phyloP scores from a whole-genome alignment of 2,329 filamentous ascomycete genomes.

The Hypoxylon sp. region DNA sequence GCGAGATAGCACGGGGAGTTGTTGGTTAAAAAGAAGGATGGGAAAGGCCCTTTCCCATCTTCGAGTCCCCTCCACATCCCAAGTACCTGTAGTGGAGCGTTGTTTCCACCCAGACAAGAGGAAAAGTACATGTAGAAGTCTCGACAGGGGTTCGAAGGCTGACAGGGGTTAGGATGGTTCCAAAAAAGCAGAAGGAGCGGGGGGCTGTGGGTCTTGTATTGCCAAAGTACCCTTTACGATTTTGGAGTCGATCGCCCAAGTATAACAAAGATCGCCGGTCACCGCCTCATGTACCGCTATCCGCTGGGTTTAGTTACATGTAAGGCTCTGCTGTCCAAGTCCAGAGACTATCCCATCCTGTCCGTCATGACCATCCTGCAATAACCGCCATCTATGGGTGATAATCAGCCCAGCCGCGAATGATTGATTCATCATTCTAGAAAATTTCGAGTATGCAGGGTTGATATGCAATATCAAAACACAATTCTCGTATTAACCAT shows the following conservation, averaged over 20 bases:
- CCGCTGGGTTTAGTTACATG: neutral
- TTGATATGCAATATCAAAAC: conserved; percentile 12
- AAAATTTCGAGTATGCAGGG: conserved; percentile 20
- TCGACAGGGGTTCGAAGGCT: conserved; percentile 31
- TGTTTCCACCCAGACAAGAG: conserved; percentile 30
- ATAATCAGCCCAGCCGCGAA: neutral
- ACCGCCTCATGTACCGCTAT: conserved; percentile 27
- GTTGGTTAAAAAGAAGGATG: conserved; percentile 53
- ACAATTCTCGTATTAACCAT: conserved; percentile 27
- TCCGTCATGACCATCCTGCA: neutral
- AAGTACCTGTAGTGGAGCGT: conserved; percentile 37
- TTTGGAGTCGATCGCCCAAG: conserved; percentile 23
- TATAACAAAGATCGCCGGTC: conserved; percentile 37
- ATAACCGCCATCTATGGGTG: conserved; percentile 8
- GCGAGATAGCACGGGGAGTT: conserved; percentile 47
- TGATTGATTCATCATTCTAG: conserved; percentile 24
- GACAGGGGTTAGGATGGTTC: conserved; percentile 40
- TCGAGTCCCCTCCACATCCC: conserved; percentile 45
- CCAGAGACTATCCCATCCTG: too few relatives aligned
- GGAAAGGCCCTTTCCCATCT: conserved; percentile 55
- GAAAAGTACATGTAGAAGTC: conserved; percentile 25
- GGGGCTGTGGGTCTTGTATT: conserved; percentile 43
- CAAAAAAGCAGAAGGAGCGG: conserved; percentile 44
- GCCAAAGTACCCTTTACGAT: conserved; percentile 34
- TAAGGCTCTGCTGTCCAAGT: conserved; percentile 25